Conservation (phyloP, 2,329 filamentous ascomycete species). For the Huntiella omanensis region DNA sequence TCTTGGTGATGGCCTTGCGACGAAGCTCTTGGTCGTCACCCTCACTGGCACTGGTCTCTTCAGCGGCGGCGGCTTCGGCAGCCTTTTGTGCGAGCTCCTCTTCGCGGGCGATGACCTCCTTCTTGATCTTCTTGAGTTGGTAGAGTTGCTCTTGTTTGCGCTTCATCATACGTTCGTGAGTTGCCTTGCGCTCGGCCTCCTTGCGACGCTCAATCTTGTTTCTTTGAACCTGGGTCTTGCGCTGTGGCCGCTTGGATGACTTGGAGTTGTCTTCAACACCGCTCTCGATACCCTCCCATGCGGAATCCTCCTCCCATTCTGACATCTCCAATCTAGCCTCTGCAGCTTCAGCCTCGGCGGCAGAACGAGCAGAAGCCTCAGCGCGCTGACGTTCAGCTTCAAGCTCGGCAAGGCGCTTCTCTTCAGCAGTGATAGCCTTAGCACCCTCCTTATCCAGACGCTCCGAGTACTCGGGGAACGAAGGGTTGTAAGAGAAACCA, state of each 20-base stretch:
- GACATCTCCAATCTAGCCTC: conserved; percentile 46
- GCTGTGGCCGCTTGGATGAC: conserved; percentile 51
- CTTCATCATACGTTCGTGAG: conserved; percentile 58
- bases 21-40: conserved; percentile 46
- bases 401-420: conserved; percentile 48
- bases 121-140: conserved; percentile 51
- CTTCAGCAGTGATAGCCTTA: conserved; percentile 63
- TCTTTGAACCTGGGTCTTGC: conserved; percentile 71
- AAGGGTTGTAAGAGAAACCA: conserved; percentile 83
- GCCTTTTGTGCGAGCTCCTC: conserved; percentile 25
- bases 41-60: conserved; percentile 31
- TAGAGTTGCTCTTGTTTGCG: conserved; percentile 53
- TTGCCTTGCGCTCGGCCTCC: conserved; percentile 60
- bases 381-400: conserved; percentile 47
- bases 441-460: conserved; percentile 56
- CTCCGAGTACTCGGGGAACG: conserved; percentile 67
- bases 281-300: conserved; percentile 80
- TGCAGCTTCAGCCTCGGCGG: conserved; percentile 56
- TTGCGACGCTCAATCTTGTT: conserved; percentile 82
- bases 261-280: conserved; percentile 48
- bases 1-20: conserved; percentile 54
- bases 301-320: conserved; percentile 71
- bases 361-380: conserved; percentile 50
- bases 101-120: conserved; percentile 41
- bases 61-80: conserved; percentile 19